Evolutionary conservation across 306 rosid genomes (phyloP), one percentile per base, ranked within the genome.

Genomic region (Luffa aegyptiaca): DNA sequence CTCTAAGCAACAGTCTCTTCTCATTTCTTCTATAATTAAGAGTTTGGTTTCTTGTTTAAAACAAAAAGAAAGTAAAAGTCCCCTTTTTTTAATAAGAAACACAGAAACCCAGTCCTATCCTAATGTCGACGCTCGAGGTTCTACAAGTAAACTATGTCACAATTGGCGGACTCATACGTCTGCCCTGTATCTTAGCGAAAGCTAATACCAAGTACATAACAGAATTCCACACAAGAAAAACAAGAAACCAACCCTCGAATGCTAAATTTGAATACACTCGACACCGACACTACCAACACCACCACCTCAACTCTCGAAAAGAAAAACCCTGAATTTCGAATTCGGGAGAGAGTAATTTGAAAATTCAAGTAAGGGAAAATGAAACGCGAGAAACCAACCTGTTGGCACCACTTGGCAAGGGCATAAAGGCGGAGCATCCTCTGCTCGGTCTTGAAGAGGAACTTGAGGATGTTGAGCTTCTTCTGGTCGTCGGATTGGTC

Each of bases 391-490:
- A 3, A 65, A 14, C 61, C 7, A 20, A 89, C 99, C 97, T 95
- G 99, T 58, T 90, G 97, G 79, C 97, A 95, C 99, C 99, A 95
- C 85, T 93, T 93, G 77, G 99, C 85, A 64, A 95, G 91, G 69
- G 92, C 99, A 86, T 93, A 88, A 87, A 95, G 99, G 10, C 99
- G 90, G 74, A 95, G 93, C 97, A 95, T 91, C 8, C 99, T 90
- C 86, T 95, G 99, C 80, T 90, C 97, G 66, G 99, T 95, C 92
- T 95, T 95, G 86, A 73, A 86, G 13, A 95, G 83, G 84, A 89
- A 91, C 88, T 95, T 95, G 79, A 95, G 97, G 76, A 95, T 82
- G 84, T 81, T 85, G 75, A 93, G 85, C 82, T 91, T 95, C 92
- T 89, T 95, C 45, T 95, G 97, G 31, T 93, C 83, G 76, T 95